Evolutionary conservation across 169 alveolate genomes (phyloP).

Genomic region (Theileria equi): DNA sequence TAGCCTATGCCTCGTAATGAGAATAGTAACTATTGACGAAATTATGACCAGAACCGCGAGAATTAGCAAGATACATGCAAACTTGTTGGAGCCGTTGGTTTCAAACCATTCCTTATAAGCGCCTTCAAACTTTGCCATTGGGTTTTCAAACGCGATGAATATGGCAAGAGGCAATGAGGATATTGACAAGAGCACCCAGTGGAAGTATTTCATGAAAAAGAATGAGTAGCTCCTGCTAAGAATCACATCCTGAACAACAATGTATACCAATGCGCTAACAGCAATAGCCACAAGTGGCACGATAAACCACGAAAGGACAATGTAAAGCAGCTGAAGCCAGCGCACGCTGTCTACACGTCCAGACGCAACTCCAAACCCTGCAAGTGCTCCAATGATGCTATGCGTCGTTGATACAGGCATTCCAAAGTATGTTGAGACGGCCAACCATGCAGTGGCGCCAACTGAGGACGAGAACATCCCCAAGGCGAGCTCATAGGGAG

Average conservation of each 20-base stretch:
- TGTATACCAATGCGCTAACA: slow-evolving; percentile 42
- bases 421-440: slow-evolving; percentile 71
- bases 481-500: slow-evolving; percentile 77
- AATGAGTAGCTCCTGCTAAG: slow-evolving; percentile 28
- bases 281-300: slow-evolving; percentile 64
- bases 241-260: slow-evolving; percentile 40
- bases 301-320: slow-evolving; percentile 76
- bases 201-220: slow-evolving; percentile 6
- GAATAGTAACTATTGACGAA: slow-evolving; percentile 18
- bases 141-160: slow-evolving; percentile 44
- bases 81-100: slow-evolving; percentile 22
- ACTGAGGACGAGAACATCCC: slow-evolving; percentile 80
- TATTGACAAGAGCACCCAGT: slow-evolving; percentile 28
- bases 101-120: slow-evolving; percentile 45
- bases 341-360: slow-evolving; percentile 71
- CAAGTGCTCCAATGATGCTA: slow-evolving; percentile 78
- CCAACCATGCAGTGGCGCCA: slow-evolving; percentile 80
- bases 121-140: slow-evolving; percentile 24
- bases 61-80: slow-evolving; percentile 2
- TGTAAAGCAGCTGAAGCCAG: slow-evolving; percentile 72
- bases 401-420: slow-evolving; percentile 88
- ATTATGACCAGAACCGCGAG: not conserved
- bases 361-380: slow-evolving; percentile 83
- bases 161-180: slow-evolving; percentile 45
- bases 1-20: slow-evolving; percentile 5